These are phyloP conservation scores for Skeletonema menzelii DNA, from an alignment of 108 stramenopile species.

Conservation along the genomic window DNA sequence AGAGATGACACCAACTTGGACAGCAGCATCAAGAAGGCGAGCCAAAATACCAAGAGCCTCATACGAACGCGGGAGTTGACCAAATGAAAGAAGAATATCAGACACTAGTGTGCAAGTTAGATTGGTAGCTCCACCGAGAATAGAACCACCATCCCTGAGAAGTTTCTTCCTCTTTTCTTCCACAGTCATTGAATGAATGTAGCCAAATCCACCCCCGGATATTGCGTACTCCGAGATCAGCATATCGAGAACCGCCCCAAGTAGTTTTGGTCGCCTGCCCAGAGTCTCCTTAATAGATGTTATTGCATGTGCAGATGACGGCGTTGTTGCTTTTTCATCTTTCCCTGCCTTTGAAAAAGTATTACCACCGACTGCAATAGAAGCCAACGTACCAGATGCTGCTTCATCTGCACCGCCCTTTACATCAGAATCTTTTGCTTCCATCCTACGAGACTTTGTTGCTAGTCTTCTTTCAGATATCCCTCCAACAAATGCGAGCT, in stretches of 20 bases:
- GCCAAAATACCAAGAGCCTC: constrained; percentile 67
- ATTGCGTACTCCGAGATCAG: constrained; percentile 75
- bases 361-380: constrained; percentile 23
- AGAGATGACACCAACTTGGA: constrained; percentile 63
- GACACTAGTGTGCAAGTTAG: constrained; percentile 78
- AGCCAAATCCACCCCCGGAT: constrained; percentile 22
- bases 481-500: constrained; percentile 63
- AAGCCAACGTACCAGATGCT: constrained; percentile 7
- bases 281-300: constrained; percentile 49
- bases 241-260: constrained; percentile 72
- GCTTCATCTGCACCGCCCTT: constrained; percentile 4
- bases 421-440: constrained; percentile 28
- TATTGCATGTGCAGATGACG: constrained; percentile 39
- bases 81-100: constrained; percentile 73
- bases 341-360: neutral
- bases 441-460: constrained; percentile 65
- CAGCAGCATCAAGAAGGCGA: constrained; percentile 66
- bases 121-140: constrained; percentile 59
- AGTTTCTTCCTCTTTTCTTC: constrained; percentile 11
- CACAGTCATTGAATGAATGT: constrained; percentile 3
- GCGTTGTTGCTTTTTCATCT: constrained; percentile 12
- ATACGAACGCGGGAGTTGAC: constrained; percentile 77
- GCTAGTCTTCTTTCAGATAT: constrained; percentile 58
- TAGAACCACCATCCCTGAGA: constrained; percentile 14
- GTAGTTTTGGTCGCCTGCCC: constrained; percentile 76